Evolutionary conservation across 371 early-diverging fungal genomes (phyloP).

Genomic region (Apophysomyces trapeziformis): DNA sequence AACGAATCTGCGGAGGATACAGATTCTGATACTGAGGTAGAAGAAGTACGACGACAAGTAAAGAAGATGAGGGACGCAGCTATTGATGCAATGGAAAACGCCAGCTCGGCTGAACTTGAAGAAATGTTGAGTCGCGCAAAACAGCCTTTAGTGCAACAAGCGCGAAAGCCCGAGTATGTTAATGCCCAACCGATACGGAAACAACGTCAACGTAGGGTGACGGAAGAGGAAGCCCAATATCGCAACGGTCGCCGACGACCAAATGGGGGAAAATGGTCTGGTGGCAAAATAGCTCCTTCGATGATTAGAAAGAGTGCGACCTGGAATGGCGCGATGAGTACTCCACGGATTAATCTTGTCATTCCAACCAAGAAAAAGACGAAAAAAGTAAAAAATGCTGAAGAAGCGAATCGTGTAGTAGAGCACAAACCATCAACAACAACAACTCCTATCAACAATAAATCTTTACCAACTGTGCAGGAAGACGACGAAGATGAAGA

Average conservation of each 20-base stretch:
- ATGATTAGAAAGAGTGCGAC: constrained; percentile 34
- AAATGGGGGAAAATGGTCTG: constrained; percentile 6
- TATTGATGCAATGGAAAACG: constrained; percentile 44
- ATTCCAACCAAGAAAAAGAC: constrained; percentile 8
- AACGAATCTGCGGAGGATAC: constrained; percentile 33
- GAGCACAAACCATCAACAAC: constrained; percentile 21
- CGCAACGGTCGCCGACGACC: constrained; percentile 7
- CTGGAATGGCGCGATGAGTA: constrained; percentile 34
- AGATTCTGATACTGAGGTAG: constrained; percentile 38
- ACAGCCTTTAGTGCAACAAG: constrained; percentile 25
- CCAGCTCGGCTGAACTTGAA: constrained; percentile 34
- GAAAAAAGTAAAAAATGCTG: constrained; percentile 11
- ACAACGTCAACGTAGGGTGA: background rate
- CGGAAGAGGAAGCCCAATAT: constrained; percentile 7
- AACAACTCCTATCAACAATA: background rate
- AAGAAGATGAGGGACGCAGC: constrained; percentile 42
- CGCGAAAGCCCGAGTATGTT: background rate
- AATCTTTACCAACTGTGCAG: constrained; percentile 21
- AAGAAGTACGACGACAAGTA: constrained; percentile 38
- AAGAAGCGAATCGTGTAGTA: constrained; percentile 17
- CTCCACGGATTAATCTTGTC: constrained; percentile 10
- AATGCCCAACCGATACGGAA: background rate
- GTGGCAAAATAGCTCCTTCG: constrained; percentile 32
- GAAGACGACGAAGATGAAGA: constrained; percentile 69
- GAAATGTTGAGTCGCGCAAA: constrained; percentile 44